Evolutionary conservation across 768 basidiomycete species (phyloP), one percentile per base, ranked within the genome.

Genomic region (Trametes sanguinea): DNA sequence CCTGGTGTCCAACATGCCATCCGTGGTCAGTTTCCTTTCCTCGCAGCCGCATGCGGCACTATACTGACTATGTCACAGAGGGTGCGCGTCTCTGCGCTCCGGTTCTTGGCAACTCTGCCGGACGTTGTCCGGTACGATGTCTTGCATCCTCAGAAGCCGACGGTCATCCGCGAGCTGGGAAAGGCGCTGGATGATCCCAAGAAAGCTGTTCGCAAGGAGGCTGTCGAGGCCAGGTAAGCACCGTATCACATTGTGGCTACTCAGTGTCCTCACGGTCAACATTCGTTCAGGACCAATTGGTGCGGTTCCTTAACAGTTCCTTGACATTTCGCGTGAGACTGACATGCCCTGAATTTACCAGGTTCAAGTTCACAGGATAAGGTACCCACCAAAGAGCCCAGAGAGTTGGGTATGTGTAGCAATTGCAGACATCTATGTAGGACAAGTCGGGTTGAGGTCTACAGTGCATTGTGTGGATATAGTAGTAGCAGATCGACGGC

Each of bases 171-270:
- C 40, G 87, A 89, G 62, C 79, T 99, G 30, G 88, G 82, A 0
- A 85, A 81, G 63, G 84, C 82, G 4, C 74, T 98, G 50, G 97
- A 98, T 71, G 97, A 98, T 76, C 92, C 92, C n/a, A 90, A 88
- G 71, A 80, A 90, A 61, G 75, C 76, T 2, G 95, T 99, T 7
- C 81, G 97, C 55, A 88, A 85, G 68, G 92, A 91, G 68, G 96
- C 95, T 1, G 97, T 98, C 2, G 87, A 94, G 66, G 89, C 94
- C 37, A 69, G 89, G 82, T 81, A 45, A 54, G 59, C 32, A 13
- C 9, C 48, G 30, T n/a, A 13, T 3, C 2, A 37, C 6, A 37
- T 37, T 37, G 35, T 11, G 35, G 6, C 6, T 11, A 11, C 35
- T 11, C 35, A 11, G 11, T 37, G 35, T 37, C 6, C 35, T 37